These are phyloP conservation scores for Bipolaris sorokiniana DNA, from an alignment of 2,329 filamentous ascomycete genomes.

Conservation along the genomic window DNA sequence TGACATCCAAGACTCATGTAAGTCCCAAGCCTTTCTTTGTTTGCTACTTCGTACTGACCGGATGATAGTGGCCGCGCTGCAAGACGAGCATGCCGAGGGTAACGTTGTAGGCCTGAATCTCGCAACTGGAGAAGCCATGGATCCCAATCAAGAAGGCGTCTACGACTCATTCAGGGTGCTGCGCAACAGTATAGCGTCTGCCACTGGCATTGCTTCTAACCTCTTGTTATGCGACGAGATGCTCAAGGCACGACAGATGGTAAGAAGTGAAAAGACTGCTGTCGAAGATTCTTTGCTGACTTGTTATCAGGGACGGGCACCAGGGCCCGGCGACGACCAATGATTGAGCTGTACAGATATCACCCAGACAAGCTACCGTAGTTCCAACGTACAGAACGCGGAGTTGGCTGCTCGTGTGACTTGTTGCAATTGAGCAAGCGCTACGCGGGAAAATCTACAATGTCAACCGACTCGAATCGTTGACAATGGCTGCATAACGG, in stretches of 20 bases:
- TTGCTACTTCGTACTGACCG: slow-evolving; percentile 23
- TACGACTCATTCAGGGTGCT: slow-evolving; percentile 96
- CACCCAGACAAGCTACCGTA: slow-evolving; percentile 1
- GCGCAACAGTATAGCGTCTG: slow-evolving; percentile 90
- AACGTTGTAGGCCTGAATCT: slow-evolving; percentile 87
- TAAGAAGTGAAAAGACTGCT: slow-evolving; percentile 15
- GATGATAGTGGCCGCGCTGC: slow-evolving; percentile 74
- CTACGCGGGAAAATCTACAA: background rate
- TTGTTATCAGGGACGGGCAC: slow-evolving; percentile 36
- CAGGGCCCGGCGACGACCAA: slow-evolving; percentile 33
- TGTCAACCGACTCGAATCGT: background rate
- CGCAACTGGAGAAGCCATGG: slow-evolving; percentile 89
- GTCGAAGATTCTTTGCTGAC: slow-evolving; percentile 7
- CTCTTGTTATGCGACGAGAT: slow-evolving; percentile 94
- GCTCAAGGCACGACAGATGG: slow-evolving; percentile 97
- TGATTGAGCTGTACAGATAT: slow-evolving; percentile 4
- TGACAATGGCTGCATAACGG: slow-evolving; percentile 5
- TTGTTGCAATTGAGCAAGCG: background rate
- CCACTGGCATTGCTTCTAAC: slow-evolving; percentile 94
- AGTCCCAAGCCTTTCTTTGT: slow-evolving; percentile 50
- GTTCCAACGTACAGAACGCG: background rate
- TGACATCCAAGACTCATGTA: slow-evolving; percentile 93
- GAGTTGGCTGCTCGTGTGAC: background rate
- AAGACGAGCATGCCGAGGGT: slow-evolving; percentile 84
- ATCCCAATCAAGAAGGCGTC: slow-evolving; percentile 88